Percentiles rank a stretch among this genome's conserved stretches.
These are phyloP conservation scores for Candida quercuum DNA, from an alignment of 805 yeast species.

Conservation along the genomic window DNA sequence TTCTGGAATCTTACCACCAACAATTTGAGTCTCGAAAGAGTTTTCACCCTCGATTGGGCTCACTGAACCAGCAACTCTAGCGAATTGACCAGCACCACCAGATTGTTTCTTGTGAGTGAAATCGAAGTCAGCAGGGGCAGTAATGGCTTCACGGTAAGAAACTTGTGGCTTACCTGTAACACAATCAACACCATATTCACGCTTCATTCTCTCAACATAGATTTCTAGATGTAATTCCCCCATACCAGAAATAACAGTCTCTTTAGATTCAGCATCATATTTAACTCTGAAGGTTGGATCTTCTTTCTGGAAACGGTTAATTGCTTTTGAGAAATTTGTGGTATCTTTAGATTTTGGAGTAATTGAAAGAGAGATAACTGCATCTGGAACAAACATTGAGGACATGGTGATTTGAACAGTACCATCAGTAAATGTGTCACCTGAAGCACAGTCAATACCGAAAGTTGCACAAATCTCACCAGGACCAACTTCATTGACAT, in stretches of 20 bases:
- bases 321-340: conserved; percentile 90
- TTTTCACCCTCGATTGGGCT: conserved; percentile 62
- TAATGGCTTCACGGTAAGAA: conserved; percentile 91
- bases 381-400: conserved; percentile 98
- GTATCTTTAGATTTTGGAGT: conserved; percentile 84
- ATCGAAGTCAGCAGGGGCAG: conserved; percentile 71
- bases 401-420: conserved; percentile 81
- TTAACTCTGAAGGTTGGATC: conserved; percentile 97
- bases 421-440: conserved; percentile 94
- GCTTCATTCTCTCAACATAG: conserved; percentile 95
- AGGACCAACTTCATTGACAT: conserved; percentile 88
- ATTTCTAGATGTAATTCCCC: conserved; percentile 97
- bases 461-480: conserved; percentile 99
- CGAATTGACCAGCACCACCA: conserved; percentile 99
- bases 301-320: conserved; percentile 96
- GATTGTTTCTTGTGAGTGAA: conserved; percentile 96
- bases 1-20: conserved; percentile 96
- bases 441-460: conserved; percentile 98
- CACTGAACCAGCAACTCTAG: conserved; percentile 87
- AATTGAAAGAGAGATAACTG: conserved; percentile 91
- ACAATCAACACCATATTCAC: conserved; percentile 96
- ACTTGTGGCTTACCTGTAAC: conserved; percentile 97
- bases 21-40: conserved; percentile 77
- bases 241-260: conserved; percentile 95
- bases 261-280: conserved; percentile 87